Evolutionary conservation across 192 early-diverging fungal genomes (phyloP), one percentile per base, ranked within the genome.

Genomic region (Lobulomyces angularis): DNA sequence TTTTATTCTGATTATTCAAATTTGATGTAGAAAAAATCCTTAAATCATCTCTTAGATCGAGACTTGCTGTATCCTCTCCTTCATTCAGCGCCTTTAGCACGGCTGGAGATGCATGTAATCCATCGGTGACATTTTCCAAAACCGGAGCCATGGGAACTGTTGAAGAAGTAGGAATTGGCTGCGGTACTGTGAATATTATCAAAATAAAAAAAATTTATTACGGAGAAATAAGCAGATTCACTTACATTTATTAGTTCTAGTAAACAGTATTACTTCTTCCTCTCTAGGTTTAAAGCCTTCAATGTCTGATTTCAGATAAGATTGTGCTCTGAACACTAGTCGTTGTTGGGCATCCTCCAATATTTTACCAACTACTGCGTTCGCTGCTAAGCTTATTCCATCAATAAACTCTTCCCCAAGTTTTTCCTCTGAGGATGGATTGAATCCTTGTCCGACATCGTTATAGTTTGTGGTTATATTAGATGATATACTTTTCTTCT

Each of bases 301-400:
- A 44, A 90, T 87, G 47, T 88, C 80, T 37, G 58, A 59, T 9
- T 71, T 69, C 24, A 92, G 84, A 56, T 70, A 92, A 19, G 67
- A 51, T 58, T 91, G 74, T 2, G 86, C 81, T 27, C 88, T 71
- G 64, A 91, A 97, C 4, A 81, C 84, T 23, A 97, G 74, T 11
- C 89, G 55, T 41, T 77, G 72, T 55, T 97, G 93, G 3, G 89
- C 59, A 64, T 94, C 93, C 58, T 88, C 68, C 34, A 97, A 55
- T 37, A 95, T 82, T 41, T 82, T 71, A 23, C 66, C 67, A 19
- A 87, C 78, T n/a, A 84, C 71, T 38, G 82, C 32, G 26, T 51
- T 43, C 24, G 69, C 61, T 23, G 41, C 24, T 62, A 71, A 14
- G 63, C 49, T 19, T 52, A 37, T 12, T 27, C 45, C 29, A 43